Evolutionary conservation across 345 rosid species (phyloP).

Genomic region (Salix suchowensis): DNA sequence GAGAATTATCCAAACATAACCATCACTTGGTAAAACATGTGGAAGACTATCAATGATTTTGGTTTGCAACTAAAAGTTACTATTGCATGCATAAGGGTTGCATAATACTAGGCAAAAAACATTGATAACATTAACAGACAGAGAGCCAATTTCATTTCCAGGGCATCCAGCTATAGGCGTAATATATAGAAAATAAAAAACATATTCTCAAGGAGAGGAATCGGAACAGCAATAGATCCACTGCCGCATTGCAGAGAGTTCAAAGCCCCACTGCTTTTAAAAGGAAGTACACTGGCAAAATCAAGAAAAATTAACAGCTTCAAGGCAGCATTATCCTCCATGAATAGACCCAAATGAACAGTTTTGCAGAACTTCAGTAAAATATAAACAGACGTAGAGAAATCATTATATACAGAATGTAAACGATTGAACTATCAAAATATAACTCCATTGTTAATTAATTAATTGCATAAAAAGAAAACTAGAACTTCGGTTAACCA

Average conservation of each 20-base stretch:
- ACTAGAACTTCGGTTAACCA: conserved; percentile 2
- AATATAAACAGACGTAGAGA: not conserved
- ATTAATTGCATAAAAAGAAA: conserved; percentile 22
- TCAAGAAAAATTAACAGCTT: not conserved
- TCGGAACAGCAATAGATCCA: not conserved
- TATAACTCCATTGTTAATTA: conserved; percentile 1
- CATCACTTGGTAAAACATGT: not conserved
- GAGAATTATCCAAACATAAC: not conserved
- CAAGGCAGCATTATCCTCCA: not conserved
- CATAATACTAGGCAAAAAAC: not conserved
- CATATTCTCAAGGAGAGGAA: not conserved
- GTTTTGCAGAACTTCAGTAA: not conserved
- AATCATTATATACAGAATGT: not conserved
- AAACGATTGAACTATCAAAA: not conserved
- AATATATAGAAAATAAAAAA: too few relatives aligned
- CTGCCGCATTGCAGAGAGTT: not conserved
- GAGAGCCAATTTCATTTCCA: not conserved
- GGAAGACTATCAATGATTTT: not conserved
- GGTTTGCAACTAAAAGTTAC: not conserved
- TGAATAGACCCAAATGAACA: not conserved
- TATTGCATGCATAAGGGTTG: not conserved
- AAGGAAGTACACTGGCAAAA: not conserved
- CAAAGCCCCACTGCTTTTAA: not conserved
- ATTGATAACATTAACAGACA: not conserved
- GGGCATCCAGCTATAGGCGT: not conserved